Evolutionary conservation across 306 rosid genomes (phyloP), one percentile per base, ranked within the genome.

Genomic region (Styphnolobium japonicum): DNA sequence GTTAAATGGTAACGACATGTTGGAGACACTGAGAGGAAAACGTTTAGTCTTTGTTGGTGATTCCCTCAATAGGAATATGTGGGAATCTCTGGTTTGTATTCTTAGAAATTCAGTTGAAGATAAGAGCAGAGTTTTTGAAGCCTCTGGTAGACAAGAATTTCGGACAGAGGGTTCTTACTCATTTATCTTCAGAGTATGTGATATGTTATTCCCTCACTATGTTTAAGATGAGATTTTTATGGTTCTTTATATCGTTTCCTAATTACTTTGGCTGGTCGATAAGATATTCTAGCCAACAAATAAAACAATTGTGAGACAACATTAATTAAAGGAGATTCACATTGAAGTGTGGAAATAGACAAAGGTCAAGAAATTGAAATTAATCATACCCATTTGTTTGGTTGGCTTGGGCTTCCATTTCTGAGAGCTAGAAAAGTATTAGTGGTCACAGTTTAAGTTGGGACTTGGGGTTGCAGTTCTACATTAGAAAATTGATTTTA

Each of bases 1-100:
- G 90, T 81, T 93, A 75, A 90, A 93, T 58, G 97, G 87, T 49
- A 67, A 49, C 34, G 80, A 66, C 49, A 81, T 93, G 94, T 55
- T 93, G 88, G 89, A 91, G 70, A 11, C 91, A 37, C 75, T 93
- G 80, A 86, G 84, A 84, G 97, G 93, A 55, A 93, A 87, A 78
- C 86, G 98, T 64, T 68, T 93, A 29, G 98, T 88, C 66, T 93
- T 87, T 51, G 90, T 93, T 22, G 98, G 98, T 2, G 98, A 93
- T 88, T 93, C 98, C 36, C 89, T 93, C 57, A 93, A 93, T 58
- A 86, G 98, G 81, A 93, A 93, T 72, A 93, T 93, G 98, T 93
- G 98, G 98, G 98, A 93, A 73, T 93, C 98, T 69, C 86, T 93
- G 43, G 73, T 93, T 86, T 93, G 98, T 85, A 73, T 86, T 52